Conservation (phyloP, 192 early-diverging fungal genomes). For the Dissophora ornata region DNA sequence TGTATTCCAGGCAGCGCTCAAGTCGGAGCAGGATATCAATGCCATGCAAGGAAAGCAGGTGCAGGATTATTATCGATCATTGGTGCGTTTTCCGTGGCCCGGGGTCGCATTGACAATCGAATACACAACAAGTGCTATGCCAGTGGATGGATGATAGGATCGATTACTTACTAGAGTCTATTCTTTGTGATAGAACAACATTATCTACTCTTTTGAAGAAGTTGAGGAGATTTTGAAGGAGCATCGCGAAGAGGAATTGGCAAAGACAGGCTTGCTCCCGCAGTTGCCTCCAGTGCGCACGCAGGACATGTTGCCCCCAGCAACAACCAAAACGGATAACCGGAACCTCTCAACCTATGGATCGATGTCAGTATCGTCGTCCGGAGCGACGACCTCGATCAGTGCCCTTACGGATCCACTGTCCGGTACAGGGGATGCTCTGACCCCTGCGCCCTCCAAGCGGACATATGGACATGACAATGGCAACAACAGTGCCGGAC, state of each 20-base stretch:
- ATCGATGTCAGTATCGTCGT: slow-evolving; percentile 26
- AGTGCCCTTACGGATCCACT: too few species aligned
- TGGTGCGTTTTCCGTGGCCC: too few species aligned
- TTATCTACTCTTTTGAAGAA: slow-evolving; percentile 40
- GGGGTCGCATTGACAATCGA: too few species aligned
- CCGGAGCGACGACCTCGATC: not conserved
- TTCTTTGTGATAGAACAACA: slow-evolving; percentile 33
- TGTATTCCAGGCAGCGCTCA: slow-evolving; percentile 28
- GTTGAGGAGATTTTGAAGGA: slow-evolving; percentile 39
- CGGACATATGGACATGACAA: not conserved
- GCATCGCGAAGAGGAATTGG: slow-evolving; percentile 29
- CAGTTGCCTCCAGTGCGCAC: not conserved
- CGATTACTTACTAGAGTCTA: too few species aligned
- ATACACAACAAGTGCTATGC: too few species aligned
- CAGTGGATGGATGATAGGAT: not conserved
- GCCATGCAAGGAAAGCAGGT: slow-evolving; percentile 17
- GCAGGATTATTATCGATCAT: slow-evolving; percentile 32
- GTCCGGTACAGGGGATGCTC: too few species aligned
- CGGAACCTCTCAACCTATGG: slow-evolving; percentile 6
- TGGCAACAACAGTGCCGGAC: not conserved
- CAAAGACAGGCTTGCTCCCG: not conserved
- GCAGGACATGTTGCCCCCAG: not conserved
- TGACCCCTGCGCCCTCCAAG: not conserved
- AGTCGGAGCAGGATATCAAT: slow-evolving; percentile 19
- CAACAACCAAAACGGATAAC: not conserved